Evolutionary conservation across 176 grass and related monocot species (phyloP).

Genomic region (Cenchrus fungigraminus): DNA sequence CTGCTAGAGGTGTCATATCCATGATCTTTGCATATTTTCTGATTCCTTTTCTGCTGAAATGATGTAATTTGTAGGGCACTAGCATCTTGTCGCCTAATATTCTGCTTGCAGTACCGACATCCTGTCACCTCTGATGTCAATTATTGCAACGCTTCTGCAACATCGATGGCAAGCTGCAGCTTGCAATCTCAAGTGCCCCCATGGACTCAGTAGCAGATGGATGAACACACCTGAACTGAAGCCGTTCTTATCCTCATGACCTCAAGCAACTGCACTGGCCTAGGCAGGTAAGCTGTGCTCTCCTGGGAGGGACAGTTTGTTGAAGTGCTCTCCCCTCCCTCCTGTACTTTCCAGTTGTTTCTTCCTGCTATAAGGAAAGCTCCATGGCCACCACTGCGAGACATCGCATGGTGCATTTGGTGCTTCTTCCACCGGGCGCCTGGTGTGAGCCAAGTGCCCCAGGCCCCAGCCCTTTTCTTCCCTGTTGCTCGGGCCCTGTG

Average conservation of each 20-base stretch:
- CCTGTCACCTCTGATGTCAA: neutral
- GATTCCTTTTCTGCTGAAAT: slow-evolving; percentile 38
- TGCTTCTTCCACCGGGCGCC: slow-evolving; percentile 49
- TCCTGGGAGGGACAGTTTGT: slow-evolving; percentile 43
- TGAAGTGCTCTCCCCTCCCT: slow-evolving; percentile 39
- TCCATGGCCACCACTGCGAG: slow-evolving; percentile 46
- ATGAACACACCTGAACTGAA: slow-evolving; percentile 35
- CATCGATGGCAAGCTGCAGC: slow-evolving; percentile 34
- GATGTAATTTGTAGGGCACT: slow-evolving; percentile 37
- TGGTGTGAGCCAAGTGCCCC: slow-evolving; percentile 21
- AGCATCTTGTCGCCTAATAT: slow-evolving; percentile 22
- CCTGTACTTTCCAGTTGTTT: slow-evolving; percentile 51
- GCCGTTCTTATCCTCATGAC: slow-evolving; percentile 36
- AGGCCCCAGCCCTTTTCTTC: slow-evolving; percentile 33
- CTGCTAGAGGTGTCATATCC: slow-evolving; percentile 17
- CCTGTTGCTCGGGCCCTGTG: slow-evolving; percentile 56
- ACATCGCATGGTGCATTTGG: slow-evolving; percentile 53
- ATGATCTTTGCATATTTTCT: slow-evolving; percentile 37
- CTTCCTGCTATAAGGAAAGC: slow-evolving; percentile 49
- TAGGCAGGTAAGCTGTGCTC: slow-evolving; percentile 29
- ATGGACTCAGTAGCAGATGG: slow-evolving; percentile 16
- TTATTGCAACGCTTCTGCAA: slow-evolving; percentile 36
- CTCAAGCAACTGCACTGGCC: slow-evolving; percentile 29
- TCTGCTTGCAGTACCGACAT: slow-evolving; percentile 34
- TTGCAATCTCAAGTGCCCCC: slow-evolving; percentile 13